Conservation (phyloP, 805 yeast species). For the Suhomyces faveliae region DNA sequence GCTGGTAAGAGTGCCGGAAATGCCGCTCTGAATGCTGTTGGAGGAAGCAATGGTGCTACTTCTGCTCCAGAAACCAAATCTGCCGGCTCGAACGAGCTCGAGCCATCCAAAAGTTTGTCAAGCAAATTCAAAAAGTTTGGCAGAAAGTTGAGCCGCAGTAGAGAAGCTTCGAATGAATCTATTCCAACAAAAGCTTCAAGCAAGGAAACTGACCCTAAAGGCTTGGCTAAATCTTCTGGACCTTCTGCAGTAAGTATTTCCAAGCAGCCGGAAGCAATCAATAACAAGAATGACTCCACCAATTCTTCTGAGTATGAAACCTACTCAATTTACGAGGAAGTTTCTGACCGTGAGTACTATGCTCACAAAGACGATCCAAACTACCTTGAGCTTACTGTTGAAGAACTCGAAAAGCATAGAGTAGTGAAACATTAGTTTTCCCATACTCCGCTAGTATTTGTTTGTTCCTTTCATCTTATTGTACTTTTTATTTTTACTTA, state of each 20-base stretch:
- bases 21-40: conserved; percentile 16
- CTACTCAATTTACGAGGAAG: conserved; percentile 44
- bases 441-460: neutral
- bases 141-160: conserved; percentile 8
- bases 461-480: neutral
- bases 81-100: neutral
- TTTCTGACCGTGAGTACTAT: conserved; percentile 47
- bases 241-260: conserved; percentile 3
- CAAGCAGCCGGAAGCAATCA: conserved; percentile 3
- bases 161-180: neutral
- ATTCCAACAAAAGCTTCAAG: neutral
- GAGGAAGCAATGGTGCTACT: neutral
- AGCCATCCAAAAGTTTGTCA: conserved; percentile 16
- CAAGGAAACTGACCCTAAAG: neutral
- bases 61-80: neutral
- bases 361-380: conserved; percentile 47
- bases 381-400: conserved; percentile 38
- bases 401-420: conserved; percentile 14
- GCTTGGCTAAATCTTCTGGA: neutral
- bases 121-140: conserved; percentile 17
- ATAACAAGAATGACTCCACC: neutral
- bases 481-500: neutral
- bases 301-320: conserved; percentile 13
- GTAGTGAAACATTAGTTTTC: neutral
- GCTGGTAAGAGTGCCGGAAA: conserved; percentile 20